Percentiles rank a stretch among this genome's conserved stretches.
Evolutionary conservation across 768 basidiomycete genomes (phyloP).

Genomic region (Tulasnella sp.): DNA sequence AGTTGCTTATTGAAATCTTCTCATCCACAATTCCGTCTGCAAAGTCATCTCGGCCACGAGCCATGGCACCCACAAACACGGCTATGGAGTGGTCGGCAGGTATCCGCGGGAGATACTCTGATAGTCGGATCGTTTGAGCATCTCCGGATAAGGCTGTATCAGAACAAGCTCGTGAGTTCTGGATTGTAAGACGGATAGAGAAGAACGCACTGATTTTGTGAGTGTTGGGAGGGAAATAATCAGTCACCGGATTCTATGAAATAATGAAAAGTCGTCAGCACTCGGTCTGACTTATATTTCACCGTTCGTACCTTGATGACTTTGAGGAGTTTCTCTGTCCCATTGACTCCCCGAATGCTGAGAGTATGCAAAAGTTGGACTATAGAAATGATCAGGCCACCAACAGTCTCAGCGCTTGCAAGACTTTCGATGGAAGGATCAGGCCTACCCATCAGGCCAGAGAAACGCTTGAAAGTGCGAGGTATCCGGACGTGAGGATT

Average conservation of each 20-base stretch:
- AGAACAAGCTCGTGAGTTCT: background rate
- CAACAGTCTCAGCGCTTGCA: background rate
- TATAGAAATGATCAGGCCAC: constrained; percentile 23
- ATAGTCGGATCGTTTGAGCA: constrained; percentile 67
- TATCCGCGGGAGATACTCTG: constrained; percentile 71
- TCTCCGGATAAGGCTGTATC: constrained; percentile 79
- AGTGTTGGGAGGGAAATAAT: constrained; percentile 91
- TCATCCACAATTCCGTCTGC: constrained; percentile 91
- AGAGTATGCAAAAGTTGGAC: constrained; percentile 96
- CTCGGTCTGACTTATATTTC: background rate
- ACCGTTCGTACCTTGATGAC: constrained; percentile 69
- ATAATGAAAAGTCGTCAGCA: background rate
- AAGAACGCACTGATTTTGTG: constrained; percentile 76
- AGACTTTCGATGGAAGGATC: too few species aligned
- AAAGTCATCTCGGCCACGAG: constrained; percentile 89
- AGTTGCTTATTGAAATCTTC: constrained; percentile 94
- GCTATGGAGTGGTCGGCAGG: constrained; percentile 83
- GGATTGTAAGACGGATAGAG: background rate
- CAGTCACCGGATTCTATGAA: constrained; percentile 76
- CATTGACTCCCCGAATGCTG: constrained; percentile 91
- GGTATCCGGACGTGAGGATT: constrained; percentile 97
- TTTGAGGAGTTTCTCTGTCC: constrained; percentile 91
- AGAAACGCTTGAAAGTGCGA: constrained; percentile 96
- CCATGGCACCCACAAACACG: constrained; percentile 98
- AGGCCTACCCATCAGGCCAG: constrained; percentile 89